Percentiles rank a stretch among this genome's conserved stretches.
These are phyloP conservation scores for Colletotrichum eremochloae DNA, from an alignment of 2,329 filamentous ascomycete genomes.

Conservation along the genomic window DNA sequence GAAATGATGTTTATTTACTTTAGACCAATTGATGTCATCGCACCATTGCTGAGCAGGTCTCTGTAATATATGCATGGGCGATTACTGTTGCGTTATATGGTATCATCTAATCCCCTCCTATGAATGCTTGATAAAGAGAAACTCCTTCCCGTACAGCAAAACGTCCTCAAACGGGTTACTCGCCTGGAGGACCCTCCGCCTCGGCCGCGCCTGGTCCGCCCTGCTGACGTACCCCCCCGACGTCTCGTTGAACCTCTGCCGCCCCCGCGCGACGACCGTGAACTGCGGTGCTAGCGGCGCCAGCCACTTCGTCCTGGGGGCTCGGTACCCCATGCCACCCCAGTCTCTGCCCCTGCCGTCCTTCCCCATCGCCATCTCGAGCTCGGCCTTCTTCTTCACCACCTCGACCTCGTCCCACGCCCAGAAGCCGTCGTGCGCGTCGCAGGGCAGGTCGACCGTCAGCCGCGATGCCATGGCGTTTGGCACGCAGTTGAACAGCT, in stretches of 20 bases:
- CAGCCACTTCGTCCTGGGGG: not conserved
- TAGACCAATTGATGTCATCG: too few species aligned
- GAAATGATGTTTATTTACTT: too few species aligned
- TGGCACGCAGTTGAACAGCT: conserved; percentile 17
- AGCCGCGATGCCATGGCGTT: conserved; percentile 15
- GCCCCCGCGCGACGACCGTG: conserved; percentile 31
- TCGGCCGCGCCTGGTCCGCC: conserved; percentile 16
- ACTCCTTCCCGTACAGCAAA: conserved; percentile 37
- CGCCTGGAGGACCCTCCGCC: conserved; percentile 16
- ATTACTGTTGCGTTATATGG: too few species aligned
- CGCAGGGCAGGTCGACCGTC: conserved; percentile 37
- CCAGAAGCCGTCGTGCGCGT: conserved; percentile 40
- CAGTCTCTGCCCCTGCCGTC: not conserved
- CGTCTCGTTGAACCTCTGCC: conserved; percentile 37
- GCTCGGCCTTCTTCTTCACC: not conserved
- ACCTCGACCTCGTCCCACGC: conserved; percentile 35
- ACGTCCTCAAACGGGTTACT: conserved; percentile 43
- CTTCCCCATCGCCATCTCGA: not conserved
- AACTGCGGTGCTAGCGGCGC: conserved; percentile 25
- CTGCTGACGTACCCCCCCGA: conserved; percentile 8
- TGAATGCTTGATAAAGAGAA: not conserved
- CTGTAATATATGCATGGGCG: too few species aligned
- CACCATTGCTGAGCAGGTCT: too few species aligned
- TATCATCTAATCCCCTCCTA: too few species aligned
- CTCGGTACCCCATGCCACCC: not conserved